Evolutionary conservation across 2,329 filamentous ascomycete genomes (phyloP).

Genomic region (Alternaria gaisen): DNA sequence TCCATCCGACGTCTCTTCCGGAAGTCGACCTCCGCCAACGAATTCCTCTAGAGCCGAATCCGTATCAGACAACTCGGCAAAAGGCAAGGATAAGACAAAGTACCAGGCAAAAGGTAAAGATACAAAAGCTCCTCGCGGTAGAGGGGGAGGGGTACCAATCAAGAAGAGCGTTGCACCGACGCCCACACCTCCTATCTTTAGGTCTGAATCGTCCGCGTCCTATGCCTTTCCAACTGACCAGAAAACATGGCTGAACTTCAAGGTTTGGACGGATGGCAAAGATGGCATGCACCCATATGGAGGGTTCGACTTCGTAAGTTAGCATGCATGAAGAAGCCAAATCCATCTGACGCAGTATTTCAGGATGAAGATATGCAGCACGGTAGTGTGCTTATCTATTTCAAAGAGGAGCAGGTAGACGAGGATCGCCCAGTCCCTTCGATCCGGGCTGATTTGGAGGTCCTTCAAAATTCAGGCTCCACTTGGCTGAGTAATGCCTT

Average conservation of each 20-base stretch:
- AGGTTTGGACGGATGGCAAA: constrained; percentile 46
- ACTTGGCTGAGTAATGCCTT: constrained; percentile 51
- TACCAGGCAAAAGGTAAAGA: constrained; percentile 51
- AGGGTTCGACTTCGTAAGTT: constrained; percentile 50
- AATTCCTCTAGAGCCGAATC: constrained; percentile 35
- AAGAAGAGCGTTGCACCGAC: constrained; percentile 35
- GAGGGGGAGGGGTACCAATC: constrained; percentile 51
- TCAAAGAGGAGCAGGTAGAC: constrained; percentile 50
- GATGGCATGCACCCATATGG: constrained; percentile 44
- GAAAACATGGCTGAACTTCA: constrained; percentile 49
- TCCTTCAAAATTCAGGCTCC: constrained; percentile 49
- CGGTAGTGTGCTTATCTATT: constrained; percentile 51
- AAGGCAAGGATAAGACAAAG: constrained; percentile 44
- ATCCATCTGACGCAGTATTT: background rate
- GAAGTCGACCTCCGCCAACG: constrained; percentile 22
- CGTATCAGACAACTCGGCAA: constrained; percentile 40
- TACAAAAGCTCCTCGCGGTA: constrained; percentile 49
- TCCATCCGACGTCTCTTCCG: constrained; percentile 36
- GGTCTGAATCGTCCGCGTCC: constrained; percentile 37
- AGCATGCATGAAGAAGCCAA: background rate
- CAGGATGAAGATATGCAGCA: constrained; percentile 52
- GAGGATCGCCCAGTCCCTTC: constrained; percentile 49
- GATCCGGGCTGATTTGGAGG: constrained; percentile 46
- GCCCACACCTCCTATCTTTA: constrained; percentile 26
- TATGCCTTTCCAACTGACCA: constrained; percentile 26